phyloP scores from a whole-genome alignment of 176 grass and related monocot species.

The Oryza meridionalis region DNA sequence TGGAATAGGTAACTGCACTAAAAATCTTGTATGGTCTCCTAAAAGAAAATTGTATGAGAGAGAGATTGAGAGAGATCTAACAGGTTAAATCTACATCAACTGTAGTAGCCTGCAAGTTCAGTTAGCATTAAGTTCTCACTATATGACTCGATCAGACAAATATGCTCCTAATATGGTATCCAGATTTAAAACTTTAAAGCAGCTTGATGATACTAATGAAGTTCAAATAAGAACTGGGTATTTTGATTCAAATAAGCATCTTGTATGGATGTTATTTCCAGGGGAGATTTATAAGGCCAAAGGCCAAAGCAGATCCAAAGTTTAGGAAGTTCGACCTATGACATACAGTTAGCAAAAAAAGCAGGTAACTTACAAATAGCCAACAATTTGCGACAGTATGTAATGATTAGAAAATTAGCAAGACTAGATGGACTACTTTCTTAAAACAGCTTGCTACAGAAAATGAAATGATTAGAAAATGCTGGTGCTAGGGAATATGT shows the following conservation, averaged over 20 bases:
- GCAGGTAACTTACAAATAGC: not conserved
- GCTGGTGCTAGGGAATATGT: not conserved
- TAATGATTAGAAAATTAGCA: slow-evolving; percentile 12
- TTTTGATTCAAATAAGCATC: too few relatives aligned
- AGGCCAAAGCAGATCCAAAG: not conserved
- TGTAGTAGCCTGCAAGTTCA: not conserved
- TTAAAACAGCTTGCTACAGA: not conserved
- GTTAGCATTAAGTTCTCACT: not conserved
- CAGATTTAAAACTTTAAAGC: not conserved
- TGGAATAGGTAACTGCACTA: slow-evolving; percentile 4
- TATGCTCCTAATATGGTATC: not conserved
- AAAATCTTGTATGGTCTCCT: not conserved
- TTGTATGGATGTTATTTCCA: too few relatives aligned
- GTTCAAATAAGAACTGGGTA: not conserved
- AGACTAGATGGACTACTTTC: slow-evolving; percentile 19
- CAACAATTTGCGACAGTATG: not conserved
- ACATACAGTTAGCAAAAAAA: not conserved
- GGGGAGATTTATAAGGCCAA: too few relatives aligned
- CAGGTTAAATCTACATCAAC: not conserved
- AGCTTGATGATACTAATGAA: not conserved
- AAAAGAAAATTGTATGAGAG: not conserved
- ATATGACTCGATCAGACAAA: not conserved
- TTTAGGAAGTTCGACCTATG: not conserved
- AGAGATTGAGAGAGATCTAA: not conserved
- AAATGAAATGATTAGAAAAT: not conserved